Evolutionary conservation across 1,284 basidiomycete species (phyloP).

Genomic region (Puccinia horiana): DNA sequence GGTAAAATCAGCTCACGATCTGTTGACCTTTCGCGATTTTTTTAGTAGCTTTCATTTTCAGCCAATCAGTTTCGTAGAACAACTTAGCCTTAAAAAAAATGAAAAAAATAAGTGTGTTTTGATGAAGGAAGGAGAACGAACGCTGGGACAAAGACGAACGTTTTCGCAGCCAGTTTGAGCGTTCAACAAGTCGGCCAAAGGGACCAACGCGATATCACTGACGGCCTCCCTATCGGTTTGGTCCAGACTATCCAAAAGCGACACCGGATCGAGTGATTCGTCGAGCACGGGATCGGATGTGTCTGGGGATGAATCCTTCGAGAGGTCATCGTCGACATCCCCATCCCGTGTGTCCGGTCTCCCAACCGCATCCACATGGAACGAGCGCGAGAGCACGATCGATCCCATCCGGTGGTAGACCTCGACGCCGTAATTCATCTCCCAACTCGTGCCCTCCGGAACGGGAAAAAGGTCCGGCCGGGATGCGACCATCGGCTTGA

Average conservation of each 20-base stretch:
- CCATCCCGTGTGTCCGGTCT: conserved; percentile 51
- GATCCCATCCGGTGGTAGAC: conserved; percentile 88
- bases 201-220: conserved; percentile 84
- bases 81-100: conserved; percentile 69
- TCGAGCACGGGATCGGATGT: conserved; percentile 53
- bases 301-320: conserved; percentile 50
- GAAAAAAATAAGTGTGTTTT: neutral
- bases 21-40: conserved; percentile 77
- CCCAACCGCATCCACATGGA: conserved; percentile 68
- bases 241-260: neutral
- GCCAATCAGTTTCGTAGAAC: conserved; percentile 72
- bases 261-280: conserved; percentile 50
- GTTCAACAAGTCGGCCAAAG: conserved; percentile 90
- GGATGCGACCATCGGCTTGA: conserved; percentile 63
- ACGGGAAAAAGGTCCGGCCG: conserved; percentile 72
- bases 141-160: conserved; percentile 60
- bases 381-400: conserved; percentile 87
- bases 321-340: conserved; percentile 51
- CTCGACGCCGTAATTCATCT: conserved; percentile 68
- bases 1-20: conserved; percentile 66
- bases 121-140: neutral
- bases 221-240: conserved; percentile 62
- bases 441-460: conserved; percentile 59
- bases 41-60: conserved; percentile 80
- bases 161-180: conserved; percentile 83